phyloP scores from a whole-genome alignment of 805 yeast species.

The Suhomyces sp. region DNA sequence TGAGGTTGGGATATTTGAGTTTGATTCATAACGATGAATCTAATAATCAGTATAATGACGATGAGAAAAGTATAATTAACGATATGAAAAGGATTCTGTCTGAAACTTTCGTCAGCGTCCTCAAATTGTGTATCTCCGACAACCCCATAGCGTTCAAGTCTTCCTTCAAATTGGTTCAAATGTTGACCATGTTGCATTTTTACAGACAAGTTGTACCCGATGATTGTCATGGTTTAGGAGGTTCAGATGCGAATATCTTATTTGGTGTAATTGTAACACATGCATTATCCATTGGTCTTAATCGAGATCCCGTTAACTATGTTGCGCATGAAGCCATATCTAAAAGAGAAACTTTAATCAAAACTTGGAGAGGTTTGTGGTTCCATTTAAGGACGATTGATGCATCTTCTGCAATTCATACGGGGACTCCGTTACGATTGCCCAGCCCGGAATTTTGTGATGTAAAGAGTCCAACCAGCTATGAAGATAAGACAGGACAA shows the following conservation, averaged over 20 bases:
- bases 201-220: conserved; percentile 40
- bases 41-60: conserved; percentile 24
- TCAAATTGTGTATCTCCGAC: conserved; percentile 36
- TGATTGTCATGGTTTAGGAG: conserved; percentile 42
- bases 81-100: conserved; percentile 32
- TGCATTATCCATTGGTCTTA: conserved; percentile 40
- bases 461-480: conserved; percentile 26
- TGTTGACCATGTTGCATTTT: conserved; percentile 31
- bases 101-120: conserved; percentile 28
- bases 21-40: conserved; percentile 35
- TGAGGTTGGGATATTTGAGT: conserved; percentile 39
- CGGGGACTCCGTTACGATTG: conserved; percentile 32
- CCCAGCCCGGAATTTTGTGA: conserved; percentile 30
- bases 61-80: conserved; percentile 26
- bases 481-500: conserved; percentile 15
- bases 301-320: conserved; percentile 39
- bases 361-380: conserved; percentile 42
- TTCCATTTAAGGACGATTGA: conserved; percentile 27
- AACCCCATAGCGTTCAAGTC: conserved; percentile 29
- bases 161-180: conserved; percentile 36
- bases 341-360: conserved; percentile 24
- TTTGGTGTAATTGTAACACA: conserved; percentile 38
- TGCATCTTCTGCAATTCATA: conserved; percentile 31
- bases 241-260: conserved; percentile 38
- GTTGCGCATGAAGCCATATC: conserved; percentile 29